phyloP scores from a whole-genome alignment of 1,139 yeast species.

The Wickerhamomyces sp. region DNA sequence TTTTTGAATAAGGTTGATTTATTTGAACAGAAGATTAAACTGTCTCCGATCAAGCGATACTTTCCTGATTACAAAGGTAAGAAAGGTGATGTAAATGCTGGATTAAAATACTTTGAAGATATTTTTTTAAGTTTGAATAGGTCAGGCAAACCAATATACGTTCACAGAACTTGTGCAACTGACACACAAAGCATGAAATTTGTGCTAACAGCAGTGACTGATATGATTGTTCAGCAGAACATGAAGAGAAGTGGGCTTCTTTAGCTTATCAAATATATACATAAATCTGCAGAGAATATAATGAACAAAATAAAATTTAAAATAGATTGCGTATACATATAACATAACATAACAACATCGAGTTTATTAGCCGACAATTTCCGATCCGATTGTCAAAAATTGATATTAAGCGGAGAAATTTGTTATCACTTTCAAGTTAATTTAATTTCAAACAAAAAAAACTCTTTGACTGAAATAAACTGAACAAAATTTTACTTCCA shows the following conservation, averaged over 20 bases:
- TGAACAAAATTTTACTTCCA: too few relatives aligned
- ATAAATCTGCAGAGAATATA: too few relatives aligned
- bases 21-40: constrained; percentile 62
- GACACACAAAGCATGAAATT: constrained; percentile 85
- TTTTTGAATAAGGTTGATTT: constrained; percentile 87
- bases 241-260: constrained; percentile 80
- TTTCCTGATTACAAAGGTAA: constrained; percentile 72
- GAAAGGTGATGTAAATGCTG: constrained; percentile 59
- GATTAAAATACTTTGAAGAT: constrained; percentile 61
- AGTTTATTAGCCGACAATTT: too few relatives aligned
- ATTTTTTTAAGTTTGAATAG: constrained; percentile 59
- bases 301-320: too few relatives aligned
- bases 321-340: too few relatives aligned
- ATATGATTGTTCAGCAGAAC: constrained; percentile 80
- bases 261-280: too few relatives aligned
- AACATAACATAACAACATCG: too few relatives aligned
- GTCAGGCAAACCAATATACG: constrained; percentile 72
- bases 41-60: constrained; percentile 59
- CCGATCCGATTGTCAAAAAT: too few relatives aligned
- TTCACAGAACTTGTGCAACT: constrained; percentile 94
- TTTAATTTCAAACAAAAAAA: too few relatives aligned
- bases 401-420: too few relatives aligned
- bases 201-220: constrained; percentile 90
- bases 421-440: too few relatives aligned
- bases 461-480: too few relatives aligned